Evolutionary conservation across 2,329 filamentous ascomycete species (phyloP).

Genomic region (Ceratocystis albifundus): DNA sequence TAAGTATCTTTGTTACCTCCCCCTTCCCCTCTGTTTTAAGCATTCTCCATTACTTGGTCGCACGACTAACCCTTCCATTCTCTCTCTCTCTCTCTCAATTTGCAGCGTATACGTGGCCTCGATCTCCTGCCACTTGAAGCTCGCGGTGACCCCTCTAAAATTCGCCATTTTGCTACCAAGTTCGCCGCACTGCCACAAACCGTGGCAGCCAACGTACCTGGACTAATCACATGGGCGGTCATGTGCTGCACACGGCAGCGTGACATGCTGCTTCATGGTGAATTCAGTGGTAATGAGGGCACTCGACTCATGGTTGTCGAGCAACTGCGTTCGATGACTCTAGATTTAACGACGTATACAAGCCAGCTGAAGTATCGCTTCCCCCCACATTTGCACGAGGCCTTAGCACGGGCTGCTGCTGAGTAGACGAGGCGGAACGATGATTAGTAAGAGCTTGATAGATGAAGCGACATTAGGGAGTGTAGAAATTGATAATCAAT

Average conservation of each 20-base stretch:
- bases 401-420: constrained; percentile 67
- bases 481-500: too few relatives aligned
- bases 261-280: constrained; percentile 54
- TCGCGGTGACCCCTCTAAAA: constrained; percentile 60
- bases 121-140: constrained; percentile 71
- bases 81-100: too few relatives aligned
- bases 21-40: too few relatives aligned
- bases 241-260: constrained; percentile 71
- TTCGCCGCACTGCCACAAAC: constrained; percentile 70
- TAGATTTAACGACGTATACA: constrained; percentile 88
- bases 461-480: not conserved
- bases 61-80: not conserved
- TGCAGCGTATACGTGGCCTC: constrained; percentile 58
- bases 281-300: constrained; percentile 63
- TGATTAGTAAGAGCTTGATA: not conserved
- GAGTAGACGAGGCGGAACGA: constrained; percentile 37
- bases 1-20: constrained; percentile 30
- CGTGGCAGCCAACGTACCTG: constrained; percentile 79
- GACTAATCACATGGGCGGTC: constrained; percentile 88
- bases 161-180: constrained; percentile 67
- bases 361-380: constrained; percentile 80
- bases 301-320: constrained; percentile 54
- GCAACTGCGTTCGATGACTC: constrained; percentile 64
- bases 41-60: too few relatives aligned
- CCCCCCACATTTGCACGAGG: constrained; percentile 77